A percentile compares a stretch with the other conserved stretches of the same genome.
phyloP scores from a whole-genome alignment of 345 rosid species.

The Fremontodendron californicum region DNA sequence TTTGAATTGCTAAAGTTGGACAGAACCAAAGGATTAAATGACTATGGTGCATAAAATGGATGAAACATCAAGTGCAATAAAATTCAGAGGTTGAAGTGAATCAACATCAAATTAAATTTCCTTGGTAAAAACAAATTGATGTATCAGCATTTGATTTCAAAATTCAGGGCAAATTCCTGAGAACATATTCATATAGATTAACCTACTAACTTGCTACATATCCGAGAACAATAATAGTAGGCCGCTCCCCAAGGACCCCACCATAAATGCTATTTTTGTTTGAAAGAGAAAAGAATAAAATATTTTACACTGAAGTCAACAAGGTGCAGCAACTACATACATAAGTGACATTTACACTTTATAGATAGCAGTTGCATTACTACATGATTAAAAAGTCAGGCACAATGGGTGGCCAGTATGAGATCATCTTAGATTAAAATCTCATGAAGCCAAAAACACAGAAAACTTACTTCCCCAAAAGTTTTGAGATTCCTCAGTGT shows the following conservation, averaged over 20 bases:
- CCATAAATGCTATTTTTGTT: background rate
- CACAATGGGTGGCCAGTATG: no score
- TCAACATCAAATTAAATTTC: background rate
- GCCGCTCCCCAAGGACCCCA: background rate
- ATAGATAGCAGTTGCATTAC: background rate
- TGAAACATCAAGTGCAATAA: background rate
- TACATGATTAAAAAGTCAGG: background rate
- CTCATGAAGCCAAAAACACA: background rate
- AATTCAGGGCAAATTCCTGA: background rate
- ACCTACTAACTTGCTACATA: background rate
- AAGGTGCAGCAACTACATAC: background rate
- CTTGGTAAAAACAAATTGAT: background rate
- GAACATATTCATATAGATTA: background rate
- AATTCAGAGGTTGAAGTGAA: background rate
- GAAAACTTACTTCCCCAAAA: slow-evolving; percentile 86
- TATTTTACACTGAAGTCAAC: background rate
- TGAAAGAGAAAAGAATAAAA: background rate
- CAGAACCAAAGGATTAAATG: background rate
- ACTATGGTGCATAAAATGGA: background rate
- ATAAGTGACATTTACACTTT: background rate
- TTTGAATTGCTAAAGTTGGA: background rate
- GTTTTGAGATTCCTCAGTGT: slow-evolving; percentile 56
- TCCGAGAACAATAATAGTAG: background rate
- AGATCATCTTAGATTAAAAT: background rate
- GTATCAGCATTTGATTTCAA: background rate